Base-by-base conservation (phyloP, 257 asterid genomes). In the Ilex aquifolium region DNA sequence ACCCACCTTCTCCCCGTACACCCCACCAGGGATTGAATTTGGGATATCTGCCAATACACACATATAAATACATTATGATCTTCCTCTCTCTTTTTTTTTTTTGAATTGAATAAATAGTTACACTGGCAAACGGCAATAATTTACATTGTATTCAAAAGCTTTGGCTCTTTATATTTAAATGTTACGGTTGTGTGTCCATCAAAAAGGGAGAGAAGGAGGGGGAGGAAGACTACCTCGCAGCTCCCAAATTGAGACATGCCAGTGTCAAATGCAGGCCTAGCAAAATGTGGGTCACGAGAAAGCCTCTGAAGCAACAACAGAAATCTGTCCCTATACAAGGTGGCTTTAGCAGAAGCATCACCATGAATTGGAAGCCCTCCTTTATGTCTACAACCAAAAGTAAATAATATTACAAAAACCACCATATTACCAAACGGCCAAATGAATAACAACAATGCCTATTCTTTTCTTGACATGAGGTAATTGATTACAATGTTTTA, bases 1-100 rank as follows among this genome's bases (percentile, higher is more conserved):
- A 93, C 88, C 95, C 97, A 87, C 76, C 79, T 87, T 74, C 82
- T 85, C 51, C 96, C 97, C 32, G 65, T 82, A 61, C 80, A 85
- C 60, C 99, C 97, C 74, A 87, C 97, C 69, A 93, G 79, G 63
- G 99, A 90, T 74, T 90, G 95, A 73, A 93, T 85, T 40, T 89
- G 87, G 51, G 97, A 85, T 72, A 93, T 84, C 99, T 93, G 65
- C 61, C 72, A 72, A 61, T 8, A 72, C 13, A 39, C 50, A 21
- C 11, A 29, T 13, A 59, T 46, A 46, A 4, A 36, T 36, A 36
- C 8, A 0, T 4, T 8, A 8, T 8, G 42, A 36, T 36, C 42
- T 21, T 21, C 27, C 27, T 21, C 27, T 21, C 27, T 21, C n/a
- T 21, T 21, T 21, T 21, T 21, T 21, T 21, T 21, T 21, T 21